Evolutionary conservation across 2,329 filamentous ascomycete genomes (phyloP), one percentile per base, ranked within the genome.

Genomic region (Chalaropsis ovoidea): DNA sequence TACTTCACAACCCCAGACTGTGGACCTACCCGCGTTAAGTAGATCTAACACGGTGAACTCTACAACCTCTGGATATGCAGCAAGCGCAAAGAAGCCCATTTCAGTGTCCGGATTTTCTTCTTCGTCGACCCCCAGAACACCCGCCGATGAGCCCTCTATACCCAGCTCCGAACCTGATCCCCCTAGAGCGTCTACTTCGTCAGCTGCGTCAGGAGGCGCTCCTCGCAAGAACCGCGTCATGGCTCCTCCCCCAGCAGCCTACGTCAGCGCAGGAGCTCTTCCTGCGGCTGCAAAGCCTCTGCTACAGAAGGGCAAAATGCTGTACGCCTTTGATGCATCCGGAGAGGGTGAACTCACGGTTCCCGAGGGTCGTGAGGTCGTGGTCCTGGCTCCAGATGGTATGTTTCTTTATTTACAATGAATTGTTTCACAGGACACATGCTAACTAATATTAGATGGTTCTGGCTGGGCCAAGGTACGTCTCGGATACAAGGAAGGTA

Each of bases 31-130:
- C 0, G 79, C 81, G 7, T 78, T 96, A 63, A 88, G 82, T 68
- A 83, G 92, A 49, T 87, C 87, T 68, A 90, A 96, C 73, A 97
- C 93, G 0, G 90, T 96, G 81, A 94, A 86, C 70, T 96, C 90
- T 0, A 77, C 95, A 35, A 94, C 88, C 74, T 96, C 92, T 0
- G 91, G 90, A 11, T 96, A 93, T 72, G 88, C 89, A 2, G 86
- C 87, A 17, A 90, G 86, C 71, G 89, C 88, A 0, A 84, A 88
- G 67, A 82, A 90, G 66, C 93, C 90, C 3, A 80, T 91, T 65
- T 87, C 88, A 1, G 87, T 85, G 4, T 80, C 80, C 67, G 77
- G 73, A 11, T 41, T 63, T 15, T 42, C 65, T 47, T 63, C 52
- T 58, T 17, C 65, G 41, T 64, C 67, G 13, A 72, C 47, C 42